Base-by-base conservation (phyloP, 495 filamentous ascomycete species). In the Penicillium flavigenum region DNA sequence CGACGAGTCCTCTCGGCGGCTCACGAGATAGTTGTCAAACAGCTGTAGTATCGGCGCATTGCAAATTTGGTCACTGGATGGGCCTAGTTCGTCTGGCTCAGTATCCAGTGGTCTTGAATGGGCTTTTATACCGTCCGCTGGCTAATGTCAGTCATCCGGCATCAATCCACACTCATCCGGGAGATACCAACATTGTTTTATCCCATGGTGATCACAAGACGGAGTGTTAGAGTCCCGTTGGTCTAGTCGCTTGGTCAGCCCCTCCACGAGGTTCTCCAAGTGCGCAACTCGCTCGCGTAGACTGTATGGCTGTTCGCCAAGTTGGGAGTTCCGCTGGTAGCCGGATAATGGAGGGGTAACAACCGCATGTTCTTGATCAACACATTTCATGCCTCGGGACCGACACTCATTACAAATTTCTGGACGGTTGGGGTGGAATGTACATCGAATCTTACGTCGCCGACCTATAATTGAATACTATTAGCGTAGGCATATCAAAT, bases 401-500 rank as follows among this genome's bases (percentile, higher is more conserved):
- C 64, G 65, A 56, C 74, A 77, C 57, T 77, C 74, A 59, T 67
- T 68, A 62, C 74, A 75, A n/a, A 54, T 47, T 17, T 63, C 59
- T 1, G 60, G 63, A n/a, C 62, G 58, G 45, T 66, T 70, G 34
- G 62, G 38, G 39, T 65, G 58, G 27, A 61, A 70, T 24, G 74
- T 74, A 47, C 74, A 77, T 41, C 69, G 70, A 17, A 75, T 77
- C 51, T 77, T 77, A 19, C 74, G 73, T 32, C 74, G 68, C 44
- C 74, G 65, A 56, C 72, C 72, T 75, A 47, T 44, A 8, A 19
- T 16, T 2, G 22, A 54, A 54, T 19, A 43, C 11, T 42, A 43
- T 49, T 54, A 46, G 39, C 42, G 29, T 17, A 32, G 27, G 8
- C 12, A 26, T 20, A 46, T 4, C 9, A 26, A 54, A 27, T 27